Conservation (phyloP, 306 rosid genomes). For the Abrus pulchellus region DNA sequence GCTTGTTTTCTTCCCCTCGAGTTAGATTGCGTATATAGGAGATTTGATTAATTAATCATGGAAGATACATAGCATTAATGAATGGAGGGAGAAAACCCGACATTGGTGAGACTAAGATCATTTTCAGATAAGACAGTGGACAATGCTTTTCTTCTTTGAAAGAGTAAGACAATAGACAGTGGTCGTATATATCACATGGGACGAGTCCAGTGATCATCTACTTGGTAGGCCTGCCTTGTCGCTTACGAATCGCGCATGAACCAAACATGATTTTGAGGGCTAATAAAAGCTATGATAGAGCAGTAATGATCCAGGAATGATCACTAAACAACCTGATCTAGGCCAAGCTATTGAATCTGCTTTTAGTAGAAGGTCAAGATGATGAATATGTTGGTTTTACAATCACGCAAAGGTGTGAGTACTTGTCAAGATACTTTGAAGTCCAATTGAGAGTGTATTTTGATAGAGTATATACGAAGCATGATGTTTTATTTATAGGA, state of each 20-base stretch:
- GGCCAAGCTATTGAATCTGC: too few species aligned
- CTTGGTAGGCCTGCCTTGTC: slow-evolving; percentile 60
- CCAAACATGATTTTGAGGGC: slow-evolving; percentile 44
- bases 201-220: slow-evolving; percentile 41
- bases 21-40: slow-evolving; percentile 46
- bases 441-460: too few species aligned
- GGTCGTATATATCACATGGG: slow-evolving; percentile 58
- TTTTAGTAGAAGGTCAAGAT: too few species aligned
- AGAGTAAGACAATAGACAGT: slow-evolving; percentile 61
- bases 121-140: slow-evolving; percentile 50
- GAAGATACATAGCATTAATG: slow-evolving; percentile 45
- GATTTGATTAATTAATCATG: slow-evolving; percentile 48
- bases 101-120: slow-evolving; percentile 48
- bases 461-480: too few species aligned
- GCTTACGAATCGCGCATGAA: slow-evolving; percentile 34
- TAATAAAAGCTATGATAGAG: slow-evolving; percentile 22
- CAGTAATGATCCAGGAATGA: not conserved
- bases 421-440: too few species aligned
- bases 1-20: slow-evolving; percentile 49
- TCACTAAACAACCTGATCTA: too few species aligned
- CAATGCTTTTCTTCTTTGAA: slow-evolving; percentile 38
- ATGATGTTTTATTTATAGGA: too few species aligned
- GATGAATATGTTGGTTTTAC: too few species aligned
- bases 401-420: too few species aligned
- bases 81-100: slow-evolving; percentile 53